Percentiles rank a stretch among this genome's conserved stretches.
Evolutionary conservation across 352 stramenopile genomes (phyloP).

Genomic region (Phytopythium ostracodes): DNA sequence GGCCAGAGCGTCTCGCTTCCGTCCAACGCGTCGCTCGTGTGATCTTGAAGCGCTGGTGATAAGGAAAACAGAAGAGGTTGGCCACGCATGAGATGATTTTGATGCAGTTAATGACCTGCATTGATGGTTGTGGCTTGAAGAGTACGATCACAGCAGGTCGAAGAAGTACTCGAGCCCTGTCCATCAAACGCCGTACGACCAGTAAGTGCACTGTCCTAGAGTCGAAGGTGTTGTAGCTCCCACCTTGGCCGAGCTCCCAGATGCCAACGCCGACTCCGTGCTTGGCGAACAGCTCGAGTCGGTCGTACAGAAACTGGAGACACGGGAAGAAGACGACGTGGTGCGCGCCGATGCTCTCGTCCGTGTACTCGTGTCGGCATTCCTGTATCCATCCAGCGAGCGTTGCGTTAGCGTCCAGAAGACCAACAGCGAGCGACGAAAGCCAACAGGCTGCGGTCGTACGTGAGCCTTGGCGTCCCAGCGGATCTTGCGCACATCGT

Average conservation of each 20-base stretch:
- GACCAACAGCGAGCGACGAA: neutral
- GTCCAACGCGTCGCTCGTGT: slow-evolving; percentile 5
- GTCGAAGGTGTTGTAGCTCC: neutral
- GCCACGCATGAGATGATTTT: neutral
- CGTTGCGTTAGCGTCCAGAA: neutral
- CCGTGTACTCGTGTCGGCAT: slow-evolving; percentile 55
- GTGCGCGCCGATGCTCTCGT: slow-evolving; percentile 16
- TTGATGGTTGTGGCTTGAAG: neutral
- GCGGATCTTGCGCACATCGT: slow-evolving; percentile 39
- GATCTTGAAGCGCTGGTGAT: neutral
- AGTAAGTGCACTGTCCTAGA: neutral
- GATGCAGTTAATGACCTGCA: neutral
- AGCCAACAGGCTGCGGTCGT: neutral
- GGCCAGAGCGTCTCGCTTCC: neutral
- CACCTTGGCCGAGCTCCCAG: slow-evolving; percentile 84
- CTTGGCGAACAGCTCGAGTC: slow-evolving; percentile 49
- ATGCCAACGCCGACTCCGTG: slow-evolving; percentile 50
- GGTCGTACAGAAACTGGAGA: slow-evolving; percentile 73
- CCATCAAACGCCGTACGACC: neutral
- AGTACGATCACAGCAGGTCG: slow-evolving; percentile 45
- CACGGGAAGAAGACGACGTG: slow-evolving; percentile 76
- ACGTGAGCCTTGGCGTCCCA: slow-evolving; percentile 48
- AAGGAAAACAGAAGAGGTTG: neutral
- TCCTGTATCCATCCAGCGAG: slow-evolving; percentile 34
- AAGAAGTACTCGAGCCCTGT: slow-evolving; percentile 78